phyloP scores from a whole-genome alignment of 2,329 filamentous ascomycete species.

The Rhinocladiella similis region DNA sequence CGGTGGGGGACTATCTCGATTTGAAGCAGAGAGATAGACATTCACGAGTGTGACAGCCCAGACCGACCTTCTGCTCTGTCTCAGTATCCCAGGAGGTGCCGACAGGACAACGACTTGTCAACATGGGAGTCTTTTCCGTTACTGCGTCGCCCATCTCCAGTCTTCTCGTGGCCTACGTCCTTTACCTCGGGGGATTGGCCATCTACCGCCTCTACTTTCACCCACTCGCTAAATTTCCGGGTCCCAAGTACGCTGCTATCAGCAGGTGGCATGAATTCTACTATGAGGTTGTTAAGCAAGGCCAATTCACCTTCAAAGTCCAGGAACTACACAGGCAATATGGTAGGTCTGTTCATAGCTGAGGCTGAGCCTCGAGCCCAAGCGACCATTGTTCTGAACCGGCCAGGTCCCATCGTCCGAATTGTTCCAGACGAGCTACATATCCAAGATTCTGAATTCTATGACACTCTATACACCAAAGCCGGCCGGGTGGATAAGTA shows the following conservation, averaged over 20 bases:
- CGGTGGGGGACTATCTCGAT: no score
- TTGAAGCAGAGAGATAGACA: no score
- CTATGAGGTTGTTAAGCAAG: slow-evolving; percentile 30
- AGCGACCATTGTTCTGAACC: background rate
- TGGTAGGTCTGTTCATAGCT: slow-evolving; percentile 19
- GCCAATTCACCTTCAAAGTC: slow-evolving; percentile 30
- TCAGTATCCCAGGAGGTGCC: no score
- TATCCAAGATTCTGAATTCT: slow-evolving; percentile 34
- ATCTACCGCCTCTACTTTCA: slow-evolving; percentile 34
- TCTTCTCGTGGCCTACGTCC: slow-evolving; percentile 1
- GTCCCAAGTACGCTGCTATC: slow-evolving; percentile 34
- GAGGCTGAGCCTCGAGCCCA: background rate
- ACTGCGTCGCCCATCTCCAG: background rate
- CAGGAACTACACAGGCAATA: slow-evolving; percentile 32
- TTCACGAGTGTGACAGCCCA: no score
- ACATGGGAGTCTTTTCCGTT: no score
- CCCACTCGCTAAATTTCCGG: slow-evolving; percentile 35
- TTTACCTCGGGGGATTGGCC: slow-evolving; percentile 18
- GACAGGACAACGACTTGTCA: no score
- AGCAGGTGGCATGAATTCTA: slow-evolving; percentile 35
- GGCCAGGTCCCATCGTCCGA: slow-evolving; percentile 36
- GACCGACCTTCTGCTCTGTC: no score
- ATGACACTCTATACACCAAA: slow-evolving; percentile 34
- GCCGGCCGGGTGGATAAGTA: slow-evolving; percentile 36
- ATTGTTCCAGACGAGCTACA: slow-evolving; percentile 37